phyloP scores from a whole-genome alignment of 352 stramenopile species.

The Globisporangium nodosum region DNA sequence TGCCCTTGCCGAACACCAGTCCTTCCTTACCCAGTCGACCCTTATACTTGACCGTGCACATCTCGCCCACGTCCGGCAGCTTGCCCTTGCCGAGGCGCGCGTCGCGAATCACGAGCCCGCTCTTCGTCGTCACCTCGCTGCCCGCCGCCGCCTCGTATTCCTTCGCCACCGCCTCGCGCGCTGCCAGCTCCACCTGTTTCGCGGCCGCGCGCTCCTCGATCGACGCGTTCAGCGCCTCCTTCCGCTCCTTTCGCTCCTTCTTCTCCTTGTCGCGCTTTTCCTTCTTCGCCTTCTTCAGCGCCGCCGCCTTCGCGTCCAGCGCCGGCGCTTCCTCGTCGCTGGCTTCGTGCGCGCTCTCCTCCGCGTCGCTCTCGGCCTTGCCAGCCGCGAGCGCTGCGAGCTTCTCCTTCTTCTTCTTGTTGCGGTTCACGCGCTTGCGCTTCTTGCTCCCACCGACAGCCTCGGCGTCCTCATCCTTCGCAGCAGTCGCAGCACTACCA shows the following conservation, averaged over 20 bases:
- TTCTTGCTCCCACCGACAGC: constrained; percentile 15
- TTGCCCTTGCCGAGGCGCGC: constrained; percentile 46
- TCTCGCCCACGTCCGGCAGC: constrained; percentile 44
- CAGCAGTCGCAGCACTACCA: not conserved
- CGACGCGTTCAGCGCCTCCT: constrained; percentile 15
- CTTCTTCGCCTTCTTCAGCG: constrained; percentile 12
- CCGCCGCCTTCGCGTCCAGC: constrained; percentile 11
- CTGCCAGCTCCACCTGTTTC: constrained; percentile 24
- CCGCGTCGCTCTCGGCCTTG: constrained; percentile 16
- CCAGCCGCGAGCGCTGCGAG: constrained; percentile 11
- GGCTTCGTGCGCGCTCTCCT: not conserved
- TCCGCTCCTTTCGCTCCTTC: constrained; percentile 26
- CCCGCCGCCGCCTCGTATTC: constrained; percentile 50
- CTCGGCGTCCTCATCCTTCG: not conserved
- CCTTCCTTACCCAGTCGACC: constrained; percentile 52
- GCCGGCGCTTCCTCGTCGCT: constrained; percentile 7
- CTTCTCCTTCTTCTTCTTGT: constrained; percentile 17
- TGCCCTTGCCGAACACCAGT: constrained; percentile 71
- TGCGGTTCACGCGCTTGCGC: constrained; percentile 21
- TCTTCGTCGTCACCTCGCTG: constrained; percentile 51
- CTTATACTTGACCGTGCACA: constrained; percentile 72
- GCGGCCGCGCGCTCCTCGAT: constrained; percentile 21
- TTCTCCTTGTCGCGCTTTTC: constrained; percentile 18
- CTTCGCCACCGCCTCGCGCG: constrained; percentile 36
- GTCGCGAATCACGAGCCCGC: constrained; percentile 51